Evolutionary conservation across 352 stramenopile genomes (phyloP).

Genomic region (Globisporangium nagaii): DNA sequence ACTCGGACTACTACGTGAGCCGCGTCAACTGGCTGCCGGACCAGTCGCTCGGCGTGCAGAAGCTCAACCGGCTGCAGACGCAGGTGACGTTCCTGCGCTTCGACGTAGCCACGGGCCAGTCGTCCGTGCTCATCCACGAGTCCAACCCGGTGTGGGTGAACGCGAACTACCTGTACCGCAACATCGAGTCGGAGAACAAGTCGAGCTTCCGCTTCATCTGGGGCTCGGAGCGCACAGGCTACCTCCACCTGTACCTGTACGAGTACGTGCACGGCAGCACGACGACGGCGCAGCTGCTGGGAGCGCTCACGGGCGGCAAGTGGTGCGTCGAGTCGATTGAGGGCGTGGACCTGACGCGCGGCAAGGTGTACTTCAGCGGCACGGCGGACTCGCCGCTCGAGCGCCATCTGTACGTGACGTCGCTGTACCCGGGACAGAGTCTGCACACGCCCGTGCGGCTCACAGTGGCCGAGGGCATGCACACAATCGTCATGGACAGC

Average conservation of each 20-base stretch:
- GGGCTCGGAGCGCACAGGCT: constrained; percentile 91
- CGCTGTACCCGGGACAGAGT: constrained; percentile 35
- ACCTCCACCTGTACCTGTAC: constrained; percentile 96
- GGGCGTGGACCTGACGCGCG: constrained; percentile 69
- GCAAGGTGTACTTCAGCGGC: constrained; percentile 87
- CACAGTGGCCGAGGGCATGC: constrained; percentile 80
- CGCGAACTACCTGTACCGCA: constrained; percentile 91
- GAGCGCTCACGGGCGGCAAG: constrained; percentile 54
- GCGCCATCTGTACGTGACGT: constrained; percentile 88
- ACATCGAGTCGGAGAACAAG: constrained; percentile 70
- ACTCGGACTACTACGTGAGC: constrained; percentile 88
- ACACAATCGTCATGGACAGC: constrained; percentile 89
- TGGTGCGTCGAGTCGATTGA: constrained; percentile 84
- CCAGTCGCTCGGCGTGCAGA: constrained; percentile 89
- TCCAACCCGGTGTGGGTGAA: constrained; percentile 93
- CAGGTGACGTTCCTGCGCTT: constrained; percentile 73
- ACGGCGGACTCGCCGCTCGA: constrained; percentile 87
- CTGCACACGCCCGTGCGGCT: constrained; percentile 60
- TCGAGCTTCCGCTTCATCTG: constrained; percentile 94
- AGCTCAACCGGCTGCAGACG: constrained; percentile 78
- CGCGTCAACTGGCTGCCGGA: constrained; percentile 94
- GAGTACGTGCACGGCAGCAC: constrained; percentile 66
- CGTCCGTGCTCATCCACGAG: constrained; percentile 85
- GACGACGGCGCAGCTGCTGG: constrained; percentile 34
- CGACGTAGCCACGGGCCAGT: constrained; percentile 59